phyloP scores from a whole-genome alignment of 495 filamentous ascomycete genomes.

The Penicillium riverlandense region DNA sequence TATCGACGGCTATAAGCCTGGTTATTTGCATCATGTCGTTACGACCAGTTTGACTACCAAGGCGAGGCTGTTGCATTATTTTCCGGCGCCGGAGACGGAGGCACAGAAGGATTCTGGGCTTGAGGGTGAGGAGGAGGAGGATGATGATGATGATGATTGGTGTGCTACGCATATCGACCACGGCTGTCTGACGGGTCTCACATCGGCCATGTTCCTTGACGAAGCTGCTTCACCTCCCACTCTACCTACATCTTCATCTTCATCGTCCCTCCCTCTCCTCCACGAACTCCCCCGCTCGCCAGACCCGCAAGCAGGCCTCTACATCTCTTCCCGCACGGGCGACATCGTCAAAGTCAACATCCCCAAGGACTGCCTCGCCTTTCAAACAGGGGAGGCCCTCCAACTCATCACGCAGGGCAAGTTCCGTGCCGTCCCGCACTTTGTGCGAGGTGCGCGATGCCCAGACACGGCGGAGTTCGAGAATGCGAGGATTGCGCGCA shows the following conservation, averaged over 20 bases:
- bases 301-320: constrained; percentile 77
- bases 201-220: constrained; percentile 92
- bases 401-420: constrained; percentile 81
- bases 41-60: constrained; percentile 81
- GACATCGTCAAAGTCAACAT: constrained; percentile 80
- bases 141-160: constrained; percentile 78
- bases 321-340: constrained; percentile 80
- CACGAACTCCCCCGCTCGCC: constrained; percentile 66
- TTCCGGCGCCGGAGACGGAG: constrained; percentile 32
- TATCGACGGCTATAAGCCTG: constrained; percentile 63
- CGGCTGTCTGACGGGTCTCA: constrained; percentile 88
- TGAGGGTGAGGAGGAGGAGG: constrained; percentile 9
- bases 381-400: constrained; percentile 91
- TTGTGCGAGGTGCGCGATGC: constrained; percentile 58
- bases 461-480: constrained; percentile 21
- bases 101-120: neutral
- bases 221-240: constrained; percentile 49
- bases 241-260: constrained; percentile 14
- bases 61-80: constrained; percentile 90
- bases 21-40: constrained; percentile 83
- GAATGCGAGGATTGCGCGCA: constrained; percentile 59
- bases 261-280: constrained; percentile 30
- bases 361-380: constrained; percentile 82
- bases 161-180: constrained; percentile 93
- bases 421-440: constrained; percentile 94